These are phyloP conservation scores for Phaeoacremonium minimum DNA, from an alignment of 2,329 filamentous ascomycete species.

Conservation along the genomic window DNA sequence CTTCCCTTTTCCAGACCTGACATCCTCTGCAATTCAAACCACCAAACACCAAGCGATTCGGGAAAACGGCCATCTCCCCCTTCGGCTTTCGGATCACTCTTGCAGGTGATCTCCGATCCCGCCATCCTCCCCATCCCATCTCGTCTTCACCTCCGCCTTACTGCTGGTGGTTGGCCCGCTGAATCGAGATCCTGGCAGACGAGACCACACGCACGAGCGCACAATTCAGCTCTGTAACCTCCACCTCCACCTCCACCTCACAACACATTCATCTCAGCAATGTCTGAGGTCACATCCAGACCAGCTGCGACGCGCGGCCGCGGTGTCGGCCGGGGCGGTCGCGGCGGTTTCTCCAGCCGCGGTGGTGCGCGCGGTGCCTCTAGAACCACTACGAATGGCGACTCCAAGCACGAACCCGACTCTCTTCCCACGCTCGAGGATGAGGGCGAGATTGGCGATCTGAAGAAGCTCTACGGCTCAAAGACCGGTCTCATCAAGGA, in stretches of 20 bases:
- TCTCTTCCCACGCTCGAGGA: constrained; percentile 61
- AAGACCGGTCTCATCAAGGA: constrained; percentile 83
- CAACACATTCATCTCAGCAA: constrained; percentile 46
- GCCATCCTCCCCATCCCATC: too few species aligned
- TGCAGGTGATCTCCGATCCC: too few species aligned
- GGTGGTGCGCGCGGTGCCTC: constrained; percentile 61
- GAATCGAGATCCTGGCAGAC: too few species aligned
- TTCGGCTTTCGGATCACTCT: too few species aligned
- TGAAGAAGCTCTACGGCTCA: constrained; percentile 82
- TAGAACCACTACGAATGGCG: constrained; percentile 66
- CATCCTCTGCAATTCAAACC: too few species aligned
- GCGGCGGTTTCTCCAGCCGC: constrained; percentile 68
- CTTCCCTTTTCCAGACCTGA: too few species aligned
- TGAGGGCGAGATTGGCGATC: constrained; percentile 83
- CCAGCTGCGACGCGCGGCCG: constrained; percentile 81
- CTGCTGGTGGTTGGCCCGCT: too few species aligned
- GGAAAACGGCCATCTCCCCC: too few species aligned
- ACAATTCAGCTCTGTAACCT: too few species aligned
- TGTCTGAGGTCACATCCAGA: constrained; percentile 94
- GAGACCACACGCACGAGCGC: too few species aligned
- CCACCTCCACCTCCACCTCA: constrained; percentile 17
- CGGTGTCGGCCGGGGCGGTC: constrained; percentile 82
- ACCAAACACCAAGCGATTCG: too few species aligned
- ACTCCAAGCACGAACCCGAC: constrained; percentile 59
- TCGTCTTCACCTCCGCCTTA: too few species aligned